These are phyloP conservation scores for Ustilago hordei DNA, from an alignment of 1,284 basidiomycete species.

Conservation along the genomic window DNA sequence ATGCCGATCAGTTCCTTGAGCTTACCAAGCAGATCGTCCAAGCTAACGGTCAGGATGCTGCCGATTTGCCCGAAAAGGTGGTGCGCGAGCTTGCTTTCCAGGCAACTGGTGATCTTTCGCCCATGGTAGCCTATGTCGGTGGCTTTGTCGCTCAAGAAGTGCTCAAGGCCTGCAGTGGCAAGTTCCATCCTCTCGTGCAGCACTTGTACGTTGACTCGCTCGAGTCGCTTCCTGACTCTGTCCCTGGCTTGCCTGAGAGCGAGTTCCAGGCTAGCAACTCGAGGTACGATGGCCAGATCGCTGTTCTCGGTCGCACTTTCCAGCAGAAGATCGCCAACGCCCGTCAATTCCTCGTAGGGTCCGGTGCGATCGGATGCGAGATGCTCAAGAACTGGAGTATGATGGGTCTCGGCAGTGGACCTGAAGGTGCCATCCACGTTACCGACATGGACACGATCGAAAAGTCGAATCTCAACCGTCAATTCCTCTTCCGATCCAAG, in stretches of 20 bases:
- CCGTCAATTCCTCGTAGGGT: conserved; percentile 95
- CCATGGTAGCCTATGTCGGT: conserved; percentile 92
- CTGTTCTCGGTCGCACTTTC: conserved; percentile 92
- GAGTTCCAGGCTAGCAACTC: conserved; percentile 86
- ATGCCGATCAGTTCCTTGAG: conserved; percentile 80
- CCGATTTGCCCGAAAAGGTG: conserved; percentile 81
- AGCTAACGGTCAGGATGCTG: conserved; percentile 75
- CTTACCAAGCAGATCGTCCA: conserved; percentile 80
- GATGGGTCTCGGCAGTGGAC: conserved; percentile 92
- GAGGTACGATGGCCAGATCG: conserved; percentile 94
- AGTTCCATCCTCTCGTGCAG: conserved; percentile 97
- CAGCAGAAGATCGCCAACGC: conserved; percentile 92
- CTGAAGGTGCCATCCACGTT: conserved; percentile 86
- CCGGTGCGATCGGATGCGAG: conserved; percentile 98
- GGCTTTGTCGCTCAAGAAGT: conserved; percentile 99
- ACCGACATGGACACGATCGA: conserved; percentile 99
- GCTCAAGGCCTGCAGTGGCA: conserved; percentile 95
- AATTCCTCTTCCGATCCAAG: conserved; percentile 97
- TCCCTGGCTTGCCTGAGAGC: conserved; percentile 76
- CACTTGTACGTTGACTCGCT: conserved; percentile 97
- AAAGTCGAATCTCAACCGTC: conserved; percentile 97
- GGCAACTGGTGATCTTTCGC: conserved; percentile 90
- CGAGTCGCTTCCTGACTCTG: conserved; percentile 76
- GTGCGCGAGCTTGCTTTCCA: conserved; percentile 90
- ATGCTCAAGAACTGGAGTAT: conserved; percentile 99